A percentile compares a stretch with the other conserved stretches of the same genome.
Conservation (phyloP, 1,284 basidiomycete species). For the Pascua sp. region DNA sequence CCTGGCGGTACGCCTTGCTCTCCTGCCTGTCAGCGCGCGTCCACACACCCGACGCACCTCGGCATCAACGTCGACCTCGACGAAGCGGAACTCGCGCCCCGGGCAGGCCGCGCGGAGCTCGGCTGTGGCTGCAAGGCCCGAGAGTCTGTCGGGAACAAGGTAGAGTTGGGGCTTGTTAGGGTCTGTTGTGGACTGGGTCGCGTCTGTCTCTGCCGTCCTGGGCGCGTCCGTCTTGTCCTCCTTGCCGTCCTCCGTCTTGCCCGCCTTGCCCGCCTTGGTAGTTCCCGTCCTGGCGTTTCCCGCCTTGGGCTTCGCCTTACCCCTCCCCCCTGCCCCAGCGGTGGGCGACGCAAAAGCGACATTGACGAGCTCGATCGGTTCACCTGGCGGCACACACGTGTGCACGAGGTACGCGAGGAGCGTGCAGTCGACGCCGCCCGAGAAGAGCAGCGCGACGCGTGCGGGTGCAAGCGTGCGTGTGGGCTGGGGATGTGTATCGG, state of each 20-base stretch:
- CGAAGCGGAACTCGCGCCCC: slow-evolving; percentile 80
- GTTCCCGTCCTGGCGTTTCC: too few relatives aligned
- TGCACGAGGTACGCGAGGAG: slow-evolving; percentile 76
- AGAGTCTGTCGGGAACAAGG: slow-evolving; percentile 79
- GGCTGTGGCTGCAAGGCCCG: slow-evolving; percentile 69
- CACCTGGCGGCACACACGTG: slow-evolving; percentile 63
- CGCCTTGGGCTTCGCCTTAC: slow-evolving; percentile 2
- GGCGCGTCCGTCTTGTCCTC: too few relatives aligned
- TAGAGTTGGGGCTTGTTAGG: slow-evolving; percentile 31
- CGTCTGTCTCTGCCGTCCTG: too few relatives aligned
- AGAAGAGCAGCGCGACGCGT: slow-evolving; percentile 83
- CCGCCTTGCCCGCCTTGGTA: too few relatives aligned
- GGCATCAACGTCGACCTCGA: slow-evolving; percentile 81
- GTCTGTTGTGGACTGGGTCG: too few relatives aligned
- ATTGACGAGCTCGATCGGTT: slow-evolving; percentile 90
- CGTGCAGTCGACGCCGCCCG: slow-evolving; percentile 92
- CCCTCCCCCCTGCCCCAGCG: too few relatives aligned
- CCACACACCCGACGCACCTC: slow-evolving; percentile 52
- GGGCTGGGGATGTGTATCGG: neutral
- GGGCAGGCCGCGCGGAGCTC: slow-evolving; percentile 73
- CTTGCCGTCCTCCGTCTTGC: too few relatives aligned
- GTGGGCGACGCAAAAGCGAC: slow-evolving; percentile 94
- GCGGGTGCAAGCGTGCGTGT: slow-evolving; percentile 39
- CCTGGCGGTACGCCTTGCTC: slow-evolving; percentile 57
- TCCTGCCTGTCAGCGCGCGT: slow-evolving; percentile 51